Percentiles rank a stretch among this genome's conserved stretches.
Evolutionary conservation across 371 early-diverging fungal genomes (phyloP).

Genomic region (Blakeslea trispora): DNA sequence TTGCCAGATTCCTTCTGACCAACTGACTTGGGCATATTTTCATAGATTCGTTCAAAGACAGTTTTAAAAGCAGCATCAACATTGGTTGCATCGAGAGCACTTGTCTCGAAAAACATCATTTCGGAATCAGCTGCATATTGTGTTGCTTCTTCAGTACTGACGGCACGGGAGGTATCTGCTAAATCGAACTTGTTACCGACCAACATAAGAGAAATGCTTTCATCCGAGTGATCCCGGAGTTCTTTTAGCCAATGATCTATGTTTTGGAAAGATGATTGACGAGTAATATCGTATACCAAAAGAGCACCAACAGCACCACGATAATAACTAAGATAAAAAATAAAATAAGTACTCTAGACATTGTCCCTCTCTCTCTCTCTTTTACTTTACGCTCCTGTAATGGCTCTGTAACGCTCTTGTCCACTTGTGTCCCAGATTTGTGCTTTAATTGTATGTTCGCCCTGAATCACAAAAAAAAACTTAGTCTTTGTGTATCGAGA

Average conservation of each 20-base stretch:
- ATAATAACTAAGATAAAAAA: conserved; percentile 25
- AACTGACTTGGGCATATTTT: conserved; percentile 13
- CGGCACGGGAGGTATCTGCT: conserved; percentile 61
- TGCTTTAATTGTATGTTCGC: conserved; percentile 61
- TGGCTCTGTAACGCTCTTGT: conserved; percentile 77
- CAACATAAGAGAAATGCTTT: conserved; percentile 77
- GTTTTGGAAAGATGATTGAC: conserved; percentile 31
- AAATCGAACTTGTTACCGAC: conserved; percentile 99
- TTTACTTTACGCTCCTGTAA: conserved; percentile 59
- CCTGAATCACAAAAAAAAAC: conserved; percentile 14
- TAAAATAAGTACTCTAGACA: neutral
- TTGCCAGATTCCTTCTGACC: conserved; percentile 8
- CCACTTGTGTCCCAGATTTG: conserved; percentile 93
- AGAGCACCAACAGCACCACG: conserved; percentile 38
- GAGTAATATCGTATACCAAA: conserved; percentile 57
- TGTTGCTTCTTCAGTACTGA: conserved; percentile 79
- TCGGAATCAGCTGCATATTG: conserved; percentile 76
- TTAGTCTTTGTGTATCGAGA: conserved; percentile 23
- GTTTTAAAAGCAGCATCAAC: conserved; percentile 71
- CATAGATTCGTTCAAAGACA: conserved; percentile 17
- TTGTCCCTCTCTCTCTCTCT: neutral
- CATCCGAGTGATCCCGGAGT: conserved; percentile 76
- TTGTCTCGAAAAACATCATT: conserved; percentile 87
- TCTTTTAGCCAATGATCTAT: conserved; percentile 76
- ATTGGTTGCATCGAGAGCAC: conserved; percentile 84